Evolutionary conservation across 306 rosid species (phyloP), one percentile per base, ranked within the genome.

Genomic region (Cucumis melo): DNA sequence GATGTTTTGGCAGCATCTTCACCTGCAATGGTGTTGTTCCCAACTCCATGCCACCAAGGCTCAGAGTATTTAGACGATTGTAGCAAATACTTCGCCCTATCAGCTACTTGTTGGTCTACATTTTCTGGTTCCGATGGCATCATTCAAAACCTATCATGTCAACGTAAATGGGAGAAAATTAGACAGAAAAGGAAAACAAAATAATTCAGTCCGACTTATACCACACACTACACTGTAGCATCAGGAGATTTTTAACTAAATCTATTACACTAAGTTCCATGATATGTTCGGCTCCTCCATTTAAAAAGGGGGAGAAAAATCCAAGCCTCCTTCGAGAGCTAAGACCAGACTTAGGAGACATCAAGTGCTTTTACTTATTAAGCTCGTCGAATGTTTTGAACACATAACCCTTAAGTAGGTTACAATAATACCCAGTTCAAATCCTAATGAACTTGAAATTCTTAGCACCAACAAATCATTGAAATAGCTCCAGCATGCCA

Each of bases 71-170:
- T 55, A 55, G 82, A 76, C 32, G 90, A 78, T 70, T 74, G 89
- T 73, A 88, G 84, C 80, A 65, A 79, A 74, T 77, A 72, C 77
- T 83, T 80, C 13, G 78, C 79, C 6, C 86, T 74, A 2, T 73
- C 83, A 59, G 83, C 77, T 56, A 70, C 60, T 39, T 79, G 80
- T 59, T 73, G 78, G 39, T 85, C 86, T 74, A 80, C 89, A 44
- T 65, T 79, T 51, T 87, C 90, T 60, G 92, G 85, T 82, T 87
- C 87, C 38, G 88, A 88, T 15, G 90, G 93, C 98, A 90, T 90
- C 81, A 60, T 92, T 83, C 80, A 80, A 83, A 72, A 77, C 77
- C 79, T 79, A 79, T 72, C 27, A 44, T 51, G 46, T 36, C 42
- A 51, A 27, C 27, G 46, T 0, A 50, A 10, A 51, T 23, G 46